phyloP scores from a whole-genome alignment of 2,329 filamentous ascomycete genomes.

The Mycosphaerelloides madeirae region DNA sequence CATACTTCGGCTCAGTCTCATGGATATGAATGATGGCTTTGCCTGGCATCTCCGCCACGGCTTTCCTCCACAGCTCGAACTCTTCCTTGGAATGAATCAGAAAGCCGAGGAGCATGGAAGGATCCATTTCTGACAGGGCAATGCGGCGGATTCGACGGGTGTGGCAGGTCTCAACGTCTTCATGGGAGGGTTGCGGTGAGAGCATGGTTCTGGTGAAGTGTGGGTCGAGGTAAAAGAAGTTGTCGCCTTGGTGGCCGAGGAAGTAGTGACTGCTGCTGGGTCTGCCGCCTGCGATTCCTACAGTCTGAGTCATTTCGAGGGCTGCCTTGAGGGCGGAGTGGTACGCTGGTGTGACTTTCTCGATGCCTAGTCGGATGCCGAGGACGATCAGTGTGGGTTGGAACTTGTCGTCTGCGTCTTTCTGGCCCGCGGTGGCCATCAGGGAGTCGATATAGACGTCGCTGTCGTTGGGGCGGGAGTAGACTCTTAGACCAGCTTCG shows the following conservation, averaged over 20 bases:
- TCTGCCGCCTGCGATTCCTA: constrained; percentile 91
- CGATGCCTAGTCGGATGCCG: constrained; percentile 83
- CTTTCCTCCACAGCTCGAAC: constrained; percentile 75
- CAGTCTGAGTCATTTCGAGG: constrained; percentile 83
- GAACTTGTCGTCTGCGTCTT: constrained; percentile 61
- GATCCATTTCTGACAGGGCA: constrained; percentile 89
- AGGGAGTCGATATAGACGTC: constrained; percentile 93
- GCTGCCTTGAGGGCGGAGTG: constrained; percentile 86
- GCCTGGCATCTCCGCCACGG: constrained; percentile 48
- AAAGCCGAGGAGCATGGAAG: constrained; percentile 95
- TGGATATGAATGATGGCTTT: constrained; percentile 84
- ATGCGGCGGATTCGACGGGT: constrained; percentile 78
- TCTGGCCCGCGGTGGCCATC: constrained; percentile 61
- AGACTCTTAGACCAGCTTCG: constrained; percentile 66
- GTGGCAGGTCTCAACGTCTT: constrained; percentile 80
- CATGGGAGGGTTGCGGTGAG: constrained; percentile 53
- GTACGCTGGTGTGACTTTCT: constrained; percentile 90
- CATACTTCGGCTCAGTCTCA: constrained; percentile 58
- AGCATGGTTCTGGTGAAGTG: constrained; percentile 77
- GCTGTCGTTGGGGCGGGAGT: constrained; percentile 81
- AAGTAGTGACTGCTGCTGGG: constrained; percentile 86
- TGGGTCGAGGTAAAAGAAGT: constrained; percentile 92
- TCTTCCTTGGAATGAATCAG: constrained; percentile 77
- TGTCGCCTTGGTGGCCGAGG: constrained; percentile 65
- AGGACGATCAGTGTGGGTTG: constrained; percentile 84